Conservation (phyloP, 306 rosid genomes). For the Sophora flavescens region DNA sequence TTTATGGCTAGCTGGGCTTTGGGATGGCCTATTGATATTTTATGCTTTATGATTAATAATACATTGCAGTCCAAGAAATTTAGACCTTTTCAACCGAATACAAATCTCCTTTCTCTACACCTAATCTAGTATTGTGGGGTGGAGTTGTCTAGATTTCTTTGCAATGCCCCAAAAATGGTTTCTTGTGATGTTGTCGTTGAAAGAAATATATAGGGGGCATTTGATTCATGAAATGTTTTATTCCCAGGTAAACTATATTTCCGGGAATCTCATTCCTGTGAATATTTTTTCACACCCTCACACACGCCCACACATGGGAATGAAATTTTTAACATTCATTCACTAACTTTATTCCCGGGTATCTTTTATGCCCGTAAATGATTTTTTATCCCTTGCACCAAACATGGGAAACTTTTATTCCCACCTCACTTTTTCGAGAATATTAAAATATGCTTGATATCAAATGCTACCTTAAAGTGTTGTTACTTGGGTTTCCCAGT, state of each 20-base stretch:
- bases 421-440: too few relatives aligned
- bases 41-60: not conserved
- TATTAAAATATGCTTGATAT: too few relatives aligned
- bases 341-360: too few relatives aligned
- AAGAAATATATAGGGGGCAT: not conserved
- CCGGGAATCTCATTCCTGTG: too few relatives aligned
- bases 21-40: not conserved
- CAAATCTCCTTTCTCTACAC: not conserved
- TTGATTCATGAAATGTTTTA: too few relatives aligned
- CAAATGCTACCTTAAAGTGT: not conserved
- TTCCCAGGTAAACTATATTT: too few relatives aligned
- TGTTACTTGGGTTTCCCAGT: not conserved
- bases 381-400: too few relatives aligned
- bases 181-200: not conserved
- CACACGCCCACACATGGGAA: too few relatives aligned
- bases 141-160: not conserved
- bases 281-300: too few relatives aligned
- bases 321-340: too few relatives aligned
- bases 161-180: not conserved
- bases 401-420: too few relatives aligned
- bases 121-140: not conserved
- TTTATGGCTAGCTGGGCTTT: not conserved
- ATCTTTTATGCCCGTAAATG: too few relatives aligned
- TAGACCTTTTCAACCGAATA: not conserved
- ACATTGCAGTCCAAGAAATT: not conserved